Evolutionary conservation across 108 stramenopile species (phyloP).

Genomic region (Skeletonema grethae): DNA sequence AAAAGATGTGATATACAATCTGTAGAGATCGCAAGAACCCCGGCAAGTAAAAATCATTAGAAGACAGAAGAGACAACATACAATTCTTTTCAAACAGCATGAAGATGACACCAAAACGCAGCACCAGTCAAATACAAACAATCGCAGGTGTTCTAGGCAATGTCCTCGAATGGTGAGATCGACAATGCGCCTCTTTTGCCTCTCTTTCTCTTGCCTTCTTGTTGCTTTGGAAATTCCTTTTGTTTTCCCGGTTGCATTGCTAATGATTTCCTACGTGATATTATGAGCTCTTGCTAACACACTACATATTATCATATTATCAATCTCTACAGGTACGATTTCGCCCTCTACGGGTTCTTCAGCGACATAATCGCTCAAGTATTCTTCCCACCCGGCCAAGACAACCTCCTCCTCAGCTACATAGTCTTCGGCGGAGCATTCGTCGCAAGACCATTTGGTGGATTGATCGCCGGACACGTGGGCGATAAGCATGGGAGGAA

Average conservation of each 20-base stretch:
- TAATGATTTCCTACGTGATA: too few species aligned
- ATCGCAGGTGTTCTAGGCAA: constrained; percentile 34
- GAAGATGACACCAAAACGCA: not conserved
- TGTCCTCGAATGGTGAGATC: constrained; percentile 43
- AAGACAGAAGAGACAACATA: too few species aligned
- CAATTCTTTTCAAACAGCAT: too few species aligned
- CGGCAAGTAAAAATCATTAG: too few species aligned
- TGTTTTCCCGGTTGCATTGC: too few species aligned
- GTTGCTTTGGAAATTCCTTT: too few species aligned
- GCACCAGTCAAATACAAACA: constrained; percentile 17
- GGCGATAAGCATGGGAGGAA: constrained; percentile 66
- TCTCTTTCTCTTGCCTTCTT: too few species aligned
- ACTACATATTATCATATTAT: too few species aligned
- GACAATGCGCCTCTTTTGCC: too few species aligned
- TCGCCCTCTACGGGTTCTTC: constrained; percentile 55
- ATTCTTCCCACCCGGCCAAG: constrained; percentile 45
- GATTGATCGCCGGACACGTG: constrained; percentile 57
- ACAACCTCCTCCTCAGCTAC: constrained; percentile 52
- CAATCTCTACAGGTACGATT: constrained; percentile 33
- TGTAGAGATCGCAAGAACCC: too few species aligned
- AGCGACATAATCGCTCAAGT: constrained; percentile 33
- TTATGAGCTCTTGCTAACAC: too few species aligned
- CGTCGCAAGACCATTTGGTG: constrained; percentile 42
- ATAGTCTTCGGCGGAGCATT: constrained; percentile 80
- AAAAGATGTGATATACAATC: too few species aligned